Evolutionary conservation across 305 asterid species (phyloP).

Genomic region (Fraxinus floribunda): DNA sequence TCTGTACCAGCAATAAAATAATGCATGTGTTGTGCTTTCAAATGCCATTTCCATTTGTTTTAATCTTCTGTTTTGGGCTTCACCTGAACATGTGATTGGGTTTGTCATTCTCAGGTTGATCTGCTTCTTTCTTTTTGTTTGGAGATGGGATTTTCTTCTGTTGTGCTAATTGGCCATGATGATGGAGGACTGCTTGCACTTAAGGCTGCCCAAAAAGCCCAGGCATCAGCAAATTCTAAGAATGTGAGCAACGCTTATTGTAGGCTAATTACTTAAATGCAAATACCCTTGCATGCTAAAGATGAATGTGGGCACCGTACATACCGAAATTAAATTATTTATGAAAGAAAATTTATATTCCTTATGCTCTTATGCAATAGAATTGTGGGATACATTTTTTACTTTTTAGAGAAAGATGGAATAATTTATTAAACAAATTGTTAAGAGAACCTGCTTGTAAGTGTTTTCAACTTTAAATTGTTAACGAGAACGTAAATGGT

Average conservation of each 20-base stretch:
- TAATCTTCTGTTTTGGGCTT: slow-evolving; percentile 15
- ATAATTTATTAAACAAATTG: background rate
- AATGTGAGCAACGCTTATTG: slow-evolving; percentile 48
- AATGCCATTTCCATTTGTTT: slow-evolving; percentile 2
- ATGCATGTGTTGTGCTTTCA: slow-evolving; percentile 11
- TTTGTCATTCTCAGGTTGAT: slow-evolving; percentile 65
- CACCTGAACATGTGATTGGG: slow-evolving; percentile 9
- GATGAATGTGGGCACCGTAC: background rate
- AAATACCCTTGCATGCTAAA: background rate
- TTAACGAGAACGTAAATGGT: slow-evolving; percentile 5
- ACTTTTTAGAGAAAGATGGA: background rate
- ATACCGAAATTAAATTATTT: background rate
- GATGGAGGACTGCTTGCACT: slow-evolving; percentile 96
- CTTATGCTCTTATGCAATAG: background rate
- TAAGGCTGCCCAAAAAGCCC: slow-evolving; percentile 82
- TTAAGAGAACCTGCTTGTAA: background rate
- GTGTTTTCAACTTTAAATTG: background rate
- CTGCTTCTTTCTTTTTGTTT: slow-evolving; percentile 83
- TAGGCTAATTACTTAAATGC: background rate
- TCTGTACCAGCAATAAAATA: background rate
- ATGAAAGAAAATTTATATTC: background rate
- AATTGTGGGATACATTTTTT: background rate
- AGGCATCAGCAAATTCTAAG: slow-evolving; percentile 48
- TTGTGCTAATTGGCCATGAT: slow-evolving; percentile 91
- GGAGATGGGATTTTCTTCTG: slow-evolving; percentile 83